These are phyloP conservation scores for Rhodomyrtus tomentosa DNA, from an alignment of 345 rosid species.

Conservation along the genomic window DNA sequence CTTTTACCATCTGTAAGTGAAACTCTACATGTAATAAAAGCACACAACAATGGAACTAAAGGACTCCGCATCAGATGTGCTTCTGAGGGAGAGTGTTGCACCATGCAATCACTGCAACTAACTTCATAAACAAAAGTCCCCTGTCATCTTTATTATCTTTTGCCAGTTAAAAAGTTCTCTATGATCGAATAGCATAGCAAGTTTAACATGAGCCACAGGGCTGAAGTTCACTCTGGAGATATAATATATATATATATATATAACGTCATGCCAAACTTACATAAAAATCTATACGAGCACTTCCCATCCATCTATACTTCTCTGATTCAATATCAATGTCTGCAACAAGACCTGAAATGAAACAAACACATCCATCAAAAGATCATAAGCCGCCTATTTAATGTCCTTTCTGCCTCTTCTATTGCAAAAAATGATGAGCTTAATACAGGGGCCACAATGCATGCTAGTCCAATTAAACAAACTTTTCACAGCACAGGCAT, in stretches of 20 bases:
- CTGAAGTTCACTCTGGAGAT: neutral
- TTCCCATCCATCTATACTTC: constrained; percentile 94
- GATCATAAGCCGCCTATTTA: neutral
- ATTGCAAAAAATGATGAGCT: neutral
- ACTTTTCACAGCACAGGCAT: neutral
- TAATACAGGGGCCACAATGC: neutral
- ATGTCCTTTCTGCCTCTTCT: neutral
- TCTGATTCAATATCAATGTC: constrained; percentile 96
- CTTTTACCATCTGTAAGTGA: neutral
- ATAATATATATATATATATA: too few relatives aligned
- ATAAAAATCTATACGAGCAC: constrained; percentile 72
- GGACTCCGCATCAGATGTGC: neutral
- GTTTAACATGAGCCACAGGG: neutral
- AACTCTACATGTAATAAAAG: neutral
- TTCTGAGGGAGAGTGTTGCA: neutral
- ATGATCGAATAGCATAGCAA: neutral
- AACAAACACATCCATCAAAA: neutral
- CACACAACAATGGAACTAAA: neutral
- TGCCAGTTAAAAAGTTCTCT: neutral
- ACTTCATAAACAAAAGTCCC: neutral
- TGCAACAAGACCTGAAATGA: constrained; percentile 71
- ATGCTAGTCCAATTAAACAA: neutral
- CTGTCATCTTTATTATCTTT: too few relatives aligned
- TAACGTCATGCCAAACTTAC: constrained; percentile 28
- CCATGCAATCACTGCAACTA: neutral